Conservation (phyloP, 1,139 yeast species). For the Hemisphaericaspora xylanilytica region DNA sequence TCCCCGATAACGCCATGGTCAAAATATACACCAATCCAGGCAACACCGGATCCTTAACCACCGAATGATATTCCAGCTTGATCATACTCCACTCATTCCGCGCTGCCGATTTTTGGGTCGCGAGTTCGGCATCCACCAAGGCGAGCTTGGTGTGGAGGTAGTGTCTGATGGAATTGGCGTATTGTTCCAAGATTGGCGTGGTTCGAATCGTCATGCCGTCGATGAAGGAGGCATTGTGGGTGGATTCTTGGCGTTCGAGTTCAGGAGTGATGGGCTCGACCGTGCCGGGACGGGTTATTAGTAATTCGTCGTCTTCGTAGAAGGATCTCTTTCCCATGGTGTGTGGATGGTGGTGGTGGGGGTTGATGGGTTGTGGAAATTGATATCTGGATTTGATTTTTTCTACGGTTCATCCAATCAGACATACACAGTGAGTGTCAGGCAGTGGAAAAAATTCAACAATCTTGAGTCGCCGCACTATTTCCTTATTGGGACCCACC, state of each 20-base stretch:
- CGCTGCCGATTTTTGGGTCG: slow-evolving; percentile 45
- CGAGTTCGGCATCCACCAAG: slow-evolving; percentile 39
- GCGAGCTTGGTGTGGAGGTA: slow-evolving; percentile 37
- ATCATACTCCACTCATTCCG: slow-evolving; percentile 37
- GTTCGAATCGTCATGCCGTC: slow-evolving; percentile 56
- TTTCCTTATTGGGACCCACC: neutral
- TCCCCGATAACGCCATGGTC: slow-evolving; percentile 55
- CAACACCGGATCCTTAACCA: slow-evolving; percentile 46
- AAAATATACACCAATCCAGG: slow-evolving; percentile 55
- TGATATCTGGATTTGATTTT: no score
- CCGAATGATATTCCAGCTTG: slow-evolving; percentile 20
- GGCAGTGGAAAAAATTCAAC: no score
- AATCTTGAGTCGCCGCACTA: slow-evolving; percentile 1
- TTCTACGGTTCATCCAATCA: no score
- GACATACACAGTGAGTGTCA: no score
- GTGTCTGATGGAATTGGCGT: slow-evolving; percentile 37
- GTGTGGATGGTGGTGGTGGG: neutral
- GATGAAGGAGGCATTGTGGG: slow-evolving; percentile 41
- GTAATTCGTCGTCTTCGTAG: slow-evolving; percentile 51
- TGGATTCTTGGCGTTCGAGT: slow-evolving; percentile 37
- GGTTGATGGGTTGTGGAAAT: neutral
- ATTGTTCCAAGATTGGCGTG: slow-evolving; percentile 44
- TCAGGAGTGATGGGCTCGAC: slow-evolving; percentile 34
- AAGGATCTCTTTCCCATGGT: slow-evolving; percentile 37
- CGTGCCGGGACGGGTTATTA: slow-evolving; percentile 48